phyloP scores from a whole-genome alignment of 352 stramenopile species.

The Globisporangium apiculatum region DNA sequence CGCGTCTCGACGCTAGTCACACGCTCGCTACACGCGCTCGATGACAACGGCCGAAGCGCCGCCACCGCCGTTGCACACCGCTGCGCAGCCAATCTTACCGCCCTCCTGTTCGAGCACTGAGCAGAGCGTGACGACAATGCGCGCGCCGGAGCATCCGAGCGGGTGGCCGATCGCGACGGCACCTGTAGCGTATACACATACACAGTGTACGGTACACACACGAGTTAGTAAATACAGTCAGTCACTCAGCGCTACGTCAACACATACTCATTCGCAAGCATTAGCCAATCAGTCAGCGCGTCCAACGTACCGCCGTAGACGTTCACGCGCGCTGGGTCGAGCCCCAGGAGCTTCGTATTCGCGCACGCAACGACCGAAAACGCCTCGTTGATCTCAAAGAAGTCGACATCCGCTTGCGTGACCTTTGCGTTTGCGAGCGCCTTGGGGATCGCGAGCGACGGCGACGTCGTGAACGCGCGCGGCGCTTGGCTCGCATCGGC shows the following conservation, averaged over 20 bases:
- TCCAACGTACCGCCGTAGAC: constrained; percentile 80
- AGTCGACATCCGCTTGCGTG: constrained; percentile 86
- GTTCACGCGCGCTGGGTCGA: constrained; percentile 90
- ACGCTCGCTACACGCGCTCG: constrained; percentile 44
- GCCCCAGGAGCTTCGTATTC: constrained; percentile 87
- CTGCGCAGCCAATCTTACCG: constrained; percentile 86
- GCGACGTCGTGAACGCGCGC: constrained; percentile 91
- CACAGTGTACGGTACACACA: too few relatives aligned
- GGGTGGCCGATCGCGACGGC: constrained; percentile 58
- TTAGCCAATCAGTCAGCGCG: too few relatives aligned
- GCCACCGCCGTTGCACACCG: constrained; percentile 96
- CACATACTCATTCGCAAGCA: too few relatives aligned
- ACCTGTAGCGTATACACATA: constrained; percentile 11
- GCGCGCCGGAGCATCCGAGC: constrained; percentile 63
- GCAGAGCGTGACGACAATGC: constrained; percentile 91
- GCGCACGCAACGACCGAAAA: constrained; percentile 94
- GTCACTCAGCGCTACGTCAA: too few relatives aligned
- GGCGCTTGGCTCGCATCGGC: constrained; percentile 75
- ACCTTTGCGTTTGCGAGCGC: constrained; percentile 76
- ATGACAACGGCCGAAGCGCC: constrained; percentile 93
- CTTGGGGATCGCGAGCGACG: constrained; percentile 87
- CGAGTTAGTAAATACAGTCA: too few relatives aligned
- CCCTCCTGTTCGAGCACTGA: constrained; percentile 90
- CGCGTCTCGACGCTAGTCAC: too few relatives aligned
- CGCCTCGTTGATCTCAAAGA: constrained; percentile 97